Evolutionary conservation across 345 rosid genomes (phyloP).

Genomic region (Linum trigynum): DNA sequence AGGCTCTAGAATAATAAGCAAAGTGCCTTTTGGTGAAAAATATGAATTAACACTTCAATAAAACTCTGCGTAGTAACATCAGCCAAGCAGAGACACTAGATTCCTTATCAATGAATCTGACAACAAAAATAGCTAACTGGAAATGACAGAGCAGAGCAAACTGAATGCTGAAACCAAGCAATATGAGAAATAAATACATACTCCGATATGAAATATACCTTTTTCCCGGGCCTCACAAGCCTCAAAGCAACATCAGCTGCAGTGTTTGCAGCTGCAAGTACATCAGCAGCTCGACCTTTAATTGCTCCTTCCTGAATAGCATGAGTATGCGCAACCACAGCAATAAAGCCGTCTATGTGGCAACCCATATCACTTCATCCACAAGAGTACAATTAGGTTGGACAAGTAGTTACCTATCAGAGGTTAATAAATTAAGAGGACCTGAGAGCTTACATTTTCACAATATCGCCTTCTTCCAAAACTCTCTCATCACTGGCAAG

Average conservation of each 20-base stretch:
- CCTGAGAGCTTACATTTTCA: slow-evolving; percentile 58
- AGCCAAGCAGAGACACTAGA: neutral
- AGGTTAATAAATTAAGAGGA: neutral
- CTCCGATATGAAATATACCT: slow-evolving; percentile 34
- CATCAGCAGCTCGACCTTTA: slow-evolving; percentile 77
- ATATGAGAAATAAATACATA: neutral
- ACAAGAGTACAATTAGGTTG: slow-evolving; percentile 3
- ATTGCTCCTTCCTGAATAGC: slow-evolving; percentile 65
- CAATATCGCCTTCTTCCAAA: slow-evolving; percentile 77
- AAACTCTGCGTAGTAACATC: neutral
- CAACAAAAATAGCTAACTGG: too few species aligned
- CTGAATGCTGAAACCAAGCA: neutral
- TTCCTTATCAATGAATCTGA: neutral
- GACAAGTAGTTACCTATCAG: neutral
- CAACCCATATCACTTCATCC: slow-evolving; percentile 82
- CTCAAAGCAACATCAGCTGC: slow-evolving; percentile 98
- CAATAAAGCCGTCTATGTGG: slow-evolving; percentile 97
- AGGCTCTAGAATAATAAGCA: neutral
- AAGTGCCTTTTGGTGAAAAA: neutral
- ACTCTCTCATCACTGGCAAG: slow-evolving; percentile 67
- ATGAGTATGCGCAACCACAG: slow-evolving; percentile 84
- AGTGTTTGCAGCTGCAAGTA: slow-evolving; percentile 81
- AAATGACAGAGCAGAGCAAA: neutral
- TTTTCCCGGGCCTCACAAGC: slow-evolving; percentile 94
- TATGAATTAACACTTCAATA: neutral